These are phyloP conservation scores for Haplosporangium sp. DNA, from an alignment of 371 early-diverging fungal species.

Conservation along the genomic window DNA sequence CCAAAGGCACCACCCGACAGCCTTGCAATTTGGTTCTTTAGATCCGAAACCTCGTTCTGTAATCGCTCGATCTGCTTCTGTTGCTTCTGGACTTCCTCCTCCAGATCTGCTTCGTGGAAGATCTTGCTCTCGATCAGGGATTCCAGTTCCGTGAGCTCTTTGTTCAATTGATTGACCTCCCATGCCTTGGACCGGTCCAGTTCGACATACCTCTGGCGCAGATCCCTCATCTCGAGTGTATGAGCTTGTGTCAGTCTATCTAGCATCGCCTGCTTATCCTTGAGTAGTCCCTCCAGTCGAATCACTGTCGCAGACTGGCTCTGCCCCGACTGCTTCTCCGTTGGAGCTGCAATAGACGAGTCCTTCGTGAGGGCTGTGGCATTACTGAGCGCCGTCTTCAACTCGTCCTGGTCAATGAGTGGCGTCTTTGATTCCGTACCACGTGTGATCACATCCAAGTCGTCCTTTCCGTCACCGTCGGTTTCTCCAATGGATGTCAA, in stretches of 20 bases:
- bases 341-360: constrained; percentile 9
- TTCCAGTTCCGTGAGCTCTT: constrained; percentile 76
- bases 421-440: constrained; percentile 51
- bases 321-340: constrained; percentile 38
- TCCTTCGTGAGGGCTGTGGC: constrained; percentile 25
- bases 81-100: constrained; percentile 67
- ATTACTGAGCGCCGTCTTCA: constrained; percentile 37
- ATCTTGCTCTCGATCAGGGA: constrained; percentile 77
- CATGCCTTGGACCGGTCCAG: constrained; percentile 65
- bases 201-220: constrained; percentile 63
- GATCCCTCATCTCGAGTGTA: constrained; percentile 61
- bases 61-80: constrained; percentile 61
- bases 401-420: constrained; percentile 29
- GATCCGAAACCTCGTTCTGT: constrained; percentile 59
- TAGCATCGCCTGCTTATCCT: constrained; percentile 61
- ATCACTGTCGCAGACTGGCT: constrained; percentile 36
- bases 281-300: constrained; percentile 53
- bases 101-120: constrained; percentile 78
- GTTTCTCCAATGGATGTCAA: constrained; percentile 53
- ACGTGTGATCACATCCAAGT: constrained; percentile 22
- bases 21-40: constrained; percentile 47
- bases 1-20: constrained; percentile 24
- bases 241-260: constrained; percentile 61
- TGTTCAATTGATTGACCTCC: constrained; percentile 64
- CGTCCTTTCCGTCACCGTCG: constrained; percentile 26